These are phyloP conservation scores for Rhizodiscina lignyota DNA, from an alignment of 495 filamentous ascomycete species.

Conservation along the genomic window DNA sequence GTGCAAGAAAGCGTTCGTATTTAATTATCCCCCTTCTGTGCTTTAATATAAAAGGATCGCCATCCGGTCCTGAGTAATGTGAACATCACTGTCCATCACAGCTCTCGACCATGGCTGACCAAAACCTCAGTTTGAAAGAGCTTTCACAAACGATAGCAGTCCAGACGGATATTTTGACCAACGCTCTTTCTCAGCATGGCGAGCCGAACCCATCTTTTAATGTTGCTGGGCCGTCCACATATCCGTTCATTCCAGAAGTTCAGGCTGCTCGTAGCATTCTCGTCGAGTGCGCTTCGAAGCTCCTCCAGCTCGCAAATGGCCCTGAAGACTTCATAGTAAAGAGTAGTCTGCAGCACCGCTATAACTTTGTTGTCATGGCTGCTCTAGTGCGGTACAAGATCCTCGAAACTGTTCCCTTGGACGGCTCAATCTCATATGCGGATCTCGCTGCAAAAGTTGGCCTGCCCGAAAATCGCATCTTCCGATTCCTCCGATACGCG, in stretches of 20 bases:
- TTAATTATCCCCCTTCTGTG: too few relatives aligned
- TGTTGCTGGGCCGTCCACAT: not conserved
- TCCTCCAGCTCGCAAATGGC: not conserved
- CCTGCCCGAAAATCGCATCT: not conserved
- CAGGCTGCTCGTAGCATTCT: not conserved
- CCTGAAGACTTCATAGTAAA: not conserved
- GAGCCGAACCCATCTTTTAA: not conserved
- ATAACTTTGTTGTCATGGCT: too few relatives aligned
- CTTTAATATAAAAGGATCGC: too few relatives aligned
- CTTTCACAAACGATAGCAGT: too few relatives aligned
- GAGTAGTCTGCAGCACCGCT: too few relatives aligned
- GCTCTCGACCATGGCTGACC: too few relatives aligned
- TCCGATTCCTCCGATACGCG: constrained; percentile 6
- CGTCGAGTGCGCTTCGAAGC: not conserved
- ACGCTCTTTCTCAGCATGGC: too few relatives aligned
- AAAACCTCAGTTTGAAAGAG: too few relatives aligned
- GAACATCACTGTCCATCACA: too few relatives aligned
- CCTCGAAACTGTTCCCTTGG: not conserved
- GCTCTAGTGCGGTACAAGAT: not conserved
- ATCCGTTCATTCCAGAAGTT: not conserved
- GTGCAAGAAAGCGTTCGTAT: too few relatives aligned
- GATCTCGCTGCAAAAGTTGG: not conserved
- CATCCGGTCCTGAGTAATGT: too few relatives aligned
- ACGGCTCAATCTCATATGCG: not conserved
- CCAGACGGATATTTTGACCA: too few relatives aligned